Conservation (phyloP, 345 rosid species). For the Pugionium cornutum region DNA sequence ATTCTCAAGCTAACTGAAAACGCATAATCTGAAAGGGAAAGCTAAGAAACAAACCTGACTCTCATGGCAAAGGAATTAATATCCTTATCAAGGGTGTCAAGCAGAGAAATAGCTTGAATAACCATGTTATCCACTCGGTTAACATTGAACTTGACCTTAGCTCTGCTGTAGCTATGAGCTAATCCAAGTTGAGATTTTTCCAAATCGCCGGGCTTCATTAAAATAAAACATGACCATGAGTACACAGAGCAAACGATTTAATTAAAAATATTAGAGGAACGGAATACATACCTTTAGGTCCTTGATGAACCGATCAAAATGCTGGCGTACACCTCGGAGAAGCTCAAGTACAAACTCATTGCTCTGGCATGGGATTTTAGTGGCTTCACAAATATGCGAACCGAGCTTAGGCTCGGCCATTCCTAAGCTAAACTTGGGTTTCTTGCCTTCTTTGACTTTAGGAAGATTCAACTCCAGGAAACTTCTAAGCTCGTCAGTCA, state of each 20-base stretch:
- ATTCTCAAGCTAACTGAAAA: background rate
- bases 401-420: constrained; percentile 91
- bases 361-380: constrained; percentile 88
- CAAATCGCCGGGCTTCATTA: constrained; percentile 71
- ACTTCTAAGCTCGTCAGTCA: constrained; percentile 91
- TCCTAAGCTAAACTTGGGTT: constrained; percentile 83
- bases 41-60: constrained; percentile 64
- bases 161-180: constrained; percentile 96
- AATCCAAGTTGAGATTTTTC: constrained; percentile 97
- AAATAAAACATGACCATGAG: background rate
- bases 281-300: constrained; percentile 64
- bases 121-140: constrained; percentile 96
- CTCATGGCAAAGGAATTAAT: constrained; percentile 89
- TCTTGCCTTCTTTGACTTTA: constrained; percentile 90
- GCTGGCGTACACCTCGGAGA: constrained; percentile 84
- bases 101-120: constrained; percentile 87
- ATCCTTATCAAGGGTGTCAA: constrained; percentile 92
- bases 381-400: constrained; percentile 72
- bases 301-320: constrained; percentile 86
- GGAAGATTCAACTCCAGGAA: constrained; percentile 91
- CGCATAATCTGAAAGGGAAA: background rate
- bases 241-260: background rate
- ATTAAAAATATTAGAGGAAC: background rate
- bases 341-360: constrained; percentile 89
- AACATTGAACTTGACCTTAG: constrained; percentile 96